These are phyloP conservation scores for Aspergillus transmontanensis DNA, from an alignment of 2,329 filamentous ascomycete genomes.

Conservation along the genomic window DNA sequence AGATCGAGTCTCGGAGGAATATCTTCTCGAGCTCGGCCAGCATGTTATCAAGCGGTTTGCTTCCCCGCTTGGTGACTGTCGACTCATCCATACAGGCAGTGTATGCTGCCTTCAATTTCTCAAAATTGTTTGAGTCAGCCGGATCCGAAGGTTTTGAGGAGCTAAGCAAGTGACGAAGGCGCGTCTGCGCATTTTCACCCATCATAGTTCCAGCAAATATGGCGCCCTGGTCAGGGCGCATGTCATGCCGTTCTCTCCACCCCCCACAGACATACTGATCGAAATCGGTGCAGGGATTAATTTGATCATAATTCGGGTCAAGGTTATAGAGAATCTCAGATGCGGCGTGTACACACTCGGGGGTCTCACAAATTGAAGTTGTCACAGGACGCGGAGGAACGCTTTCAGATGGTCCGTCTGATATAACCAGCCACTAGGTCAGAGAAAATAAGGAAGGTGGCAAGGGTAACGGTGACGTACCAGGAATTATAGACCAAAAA, in stretches of 20 bases:
- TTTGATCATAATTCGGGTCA: constrained; percentile 61
- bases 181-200: constrained; percentile 60
- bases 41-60: constrained; percentile 58
- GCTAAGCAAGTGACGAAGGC: constrained; percentile 66
- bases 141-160: constrained; percentile 44
- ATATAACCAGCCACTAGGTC: constrained; percentile 2
- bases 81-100: constrained; percentile 67
- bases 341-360: constrained; percentile 65
- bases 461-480: constrained; percentile 7
- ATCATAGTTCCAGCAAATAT: constrained; percentile 64
- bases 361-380: constrained; percentile 54
- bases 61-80: constrained; percentile 57
- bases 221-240: constrained; percentile 64
- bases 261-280: constrained; percentile 69
- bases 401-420: constrained; percentile 14
- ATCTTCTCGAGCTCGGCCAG: constrained; percentile 55
- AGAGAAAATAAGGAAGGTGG: not conserved
- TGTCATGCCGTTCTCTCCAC: constrained; percentile 65
- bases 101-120: constrained; percentile 66
- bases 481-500: constrained; percentile 11
- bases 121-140: constrained; percentile 56
- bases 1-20: constrained; percentile 42
- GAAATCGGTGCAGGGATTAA: constrained; percentile 72
- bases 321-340: constrained; percentile 65
- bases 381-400: constrained; percentile 20